A percentile compares a stretch with the other conserved stretches of the same genome.
Evolutionary conservation across 768 basidiomycete species (phyloP).

Genomic region (Hortiboletus campestris): DNA sequence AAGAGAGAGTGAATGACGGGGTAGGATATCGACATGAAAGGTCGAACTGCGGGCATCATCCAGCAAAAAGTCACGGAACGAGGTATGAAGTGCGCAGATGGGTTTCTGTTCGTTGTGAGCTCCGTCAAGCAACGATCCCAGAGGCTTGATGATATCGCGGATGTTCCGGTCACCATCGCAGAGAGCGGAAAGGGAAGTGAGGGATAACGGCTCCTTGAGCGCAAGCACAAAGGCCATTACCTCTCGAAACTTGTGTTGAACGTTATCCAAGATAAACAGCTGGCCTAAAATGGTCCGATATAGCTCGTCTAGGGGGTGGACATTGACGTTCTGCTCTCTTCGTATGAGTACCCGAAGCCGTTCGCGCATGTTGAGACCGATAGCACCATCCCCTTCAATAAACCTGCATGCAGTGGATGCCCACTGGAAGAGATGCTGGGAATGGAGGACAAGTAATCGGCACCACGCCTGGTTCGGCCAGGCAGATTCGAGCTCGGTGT

Average conservation of each 20-base stretch:
- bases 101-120: constrained; percentile 12
- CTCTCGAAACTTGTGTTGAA: constrained; percentile 16
- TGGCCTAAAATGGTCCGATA: constrained; percentile 20
- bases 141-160: constrained; percentile 14
- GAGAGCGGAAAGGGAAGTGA: constrained; percentile 12
- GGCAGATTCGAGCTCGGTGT: constrained; percentile 11
- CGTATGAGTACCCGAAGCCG: constrained; percentile 14
- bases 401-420: constrained; percentile 30
- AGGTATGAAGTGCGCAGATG: constrained; percentile 34
- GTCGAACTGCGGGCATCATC: constrained; percentile 20
- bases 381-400: constrained; percentile 20
- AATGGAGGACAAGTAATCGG: constrained; percentile 19
- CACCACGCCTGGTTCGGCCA: constrained; percentile 24
- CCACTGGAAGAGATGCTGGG: constrained; percentile 35
- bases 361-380: constrained; percentile 11
- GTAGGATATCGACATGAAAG: constrained; percentile 19
- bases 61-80: constrained; percentile 35
- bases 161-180: constrained; percentile 8
- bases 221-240: constrained; percentile 19
- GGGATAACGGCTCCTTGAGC: constrained; percentile 21
- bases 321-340: not conserved
- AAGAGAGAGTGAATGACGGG: constrained; percentile 18
- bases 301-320: constrained; percentile 19
- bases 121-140: constrained; percentile 27
- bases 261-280: constrained; percentile 7